Evolutionary conservation across 208 protist species (phyloP), one percentile per base, ranked within the genome.

Genomic region (Crithidia bombi): DNA sequence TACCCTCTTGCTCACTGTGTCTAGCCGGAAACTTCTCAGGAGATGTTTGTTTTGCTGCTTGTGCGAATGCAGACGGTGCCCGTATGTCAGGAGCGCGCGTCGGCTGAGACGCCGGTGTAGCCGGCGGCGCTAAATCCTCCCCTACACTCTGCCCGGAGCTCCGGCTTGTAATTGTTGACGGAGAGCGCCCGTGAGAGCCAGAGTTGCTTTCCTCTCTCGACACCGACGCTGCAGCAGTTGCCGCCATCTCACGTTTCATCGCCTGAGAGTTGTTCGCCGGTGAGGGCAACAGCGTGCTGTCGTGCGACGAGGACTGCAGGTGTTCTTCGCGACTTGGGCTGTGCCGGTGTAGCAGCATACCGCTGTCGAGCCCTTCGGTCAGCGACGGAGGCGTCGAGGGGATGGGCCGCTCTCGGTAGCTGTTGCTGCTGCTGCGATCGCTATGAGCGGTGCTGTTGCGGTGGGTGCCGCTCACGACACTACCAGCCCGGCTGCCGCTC

Each of bases 401-500:
- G 30, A 65, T 65, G 59, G 59, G 59, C 15, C 59, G 59, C 43
- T 65, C 59, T 7, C 44, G 59, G 26, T 30, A 17, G 32, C 44
- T 28, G 1, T 17, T 49, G 55, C 23, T 25, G 9, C 36, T 30
- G 33, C 59, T 74, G 35, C 25, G 43, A 47, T 19, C 21, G 43
- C 43, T 47, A 4, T 21, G 43, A 5, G 43, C 14, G 14, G 43
- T 12, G 28, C 39, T 71, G 46, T 17, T 47, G 28, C 25, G 36
- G 21, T 44, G n/a, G 23, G 5, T 52, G 44, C 43, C 21, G 15
- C 52, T 70, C 50, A 33, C 33, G 2, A 39, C 46, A 7, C 61
- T 56, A 14, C 61, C 46, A 4, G 30, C 35, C 4, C 61, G 61
- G n/a, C 47, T 46, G 6, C 19, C 49, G 30, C 43, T 68, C 12